These are phyloP conservation scores for Sporodiniella umbellata DNA, from an alignment of 371 early-diverging fungal species.

Conservation along the genomic window DNA sequence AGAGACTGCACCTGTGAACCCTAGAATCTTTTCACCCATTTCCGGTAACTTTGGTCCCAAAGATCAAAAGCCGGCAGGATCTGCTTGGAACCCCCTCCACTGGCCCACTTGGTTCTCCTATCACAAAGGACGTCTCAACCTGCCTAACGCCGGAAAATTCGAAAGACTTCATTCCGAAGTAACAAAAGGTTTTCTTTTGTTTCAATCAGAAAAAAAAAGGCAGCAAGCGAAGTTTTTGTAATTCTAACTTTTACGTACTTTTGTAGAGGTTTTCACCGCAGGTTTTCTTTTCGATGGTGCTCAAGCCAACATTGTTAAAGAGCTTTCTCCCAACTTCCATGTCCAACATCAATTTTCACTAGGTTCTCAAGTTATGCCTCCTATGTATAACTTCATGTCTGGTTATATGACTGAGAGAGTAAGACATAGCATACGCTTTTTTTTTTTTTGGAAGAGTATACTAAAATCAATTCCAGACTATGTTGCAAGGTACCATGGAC, in stretches of 20 bases:
- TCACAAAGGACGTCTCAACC: constrained; percentile 61
- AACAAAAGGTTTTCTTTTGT: constrained; percentile 55
- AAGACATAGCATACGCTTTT: neutral
- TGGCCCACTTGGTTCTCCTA: constrained; percentile 58
- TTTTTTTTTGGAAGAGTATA: neutral
- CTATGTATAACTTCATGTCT: constrained; percentile 86
- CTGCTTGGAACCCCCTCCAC: constrained; percentile 57
- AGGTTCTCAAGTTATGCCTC: constrained; percentile 80
- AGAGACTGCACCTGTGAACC: constrained; percentile 14
- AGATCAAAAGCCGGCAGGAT: constrained; percentile 37
- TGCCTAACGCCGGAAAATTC: constrained; percentile 87
- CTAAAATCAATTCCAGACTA: constrained; percentile 22
- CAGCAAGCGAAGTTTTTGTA: neutral
- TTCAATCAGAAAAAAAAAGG: constrained; percentile 1
- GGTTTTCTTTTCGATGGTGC: constrained; percentile 93
- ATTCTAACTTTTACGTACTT: no score
- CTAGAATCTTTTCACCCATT: constrained; percentile 22
- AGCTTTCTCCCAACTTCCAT: constrained; percentile 90
- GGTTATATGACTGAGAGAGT: constrained; percentile 65
- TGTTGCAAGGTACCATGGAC: constrained; percentile 91
- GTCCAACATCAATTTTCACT: constrained; percentile 90
- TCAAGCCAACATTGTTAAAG: constrained; percentile 88
- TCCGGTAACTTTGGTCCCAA: constrained; percentile 23
- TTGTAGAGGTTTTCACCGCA: constrained; percentile 70
- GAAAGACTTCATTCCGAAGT: constrained; percentile 84